Conservation (phyloP, 805 yeast species). For the Yamadazyma akitaensis region DNA sequence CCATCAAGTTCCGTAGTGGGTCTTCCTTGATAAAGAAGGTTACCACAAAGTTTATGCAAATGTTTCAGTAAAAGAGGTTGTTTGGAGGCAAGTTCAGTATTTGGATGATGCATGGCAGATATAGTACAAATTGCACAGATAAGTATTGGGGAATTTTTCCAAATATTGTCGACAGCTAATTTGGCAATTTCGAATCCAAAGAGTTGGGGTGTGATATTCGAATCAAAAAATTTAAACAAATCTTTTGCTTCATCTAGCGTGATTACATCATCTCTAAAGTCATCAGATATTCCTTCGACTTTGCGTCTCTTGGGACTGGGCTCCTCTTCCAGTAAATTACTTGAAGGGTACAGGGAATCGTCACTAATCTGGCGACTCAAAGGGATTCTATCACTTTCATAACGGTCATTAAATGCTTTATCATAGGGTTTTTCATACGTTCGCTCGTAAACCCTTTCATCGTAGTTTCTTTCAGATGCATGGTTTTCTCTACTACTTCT, state of each 20-base stretch:
- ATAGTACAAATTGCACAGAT: constrained; percentile 60
- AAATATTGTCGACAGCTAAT: constrained; percentile 46
- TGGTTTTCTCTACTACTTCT: constrained; percentile 2
- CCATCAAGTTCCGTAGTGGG: constrained; percentile 47
- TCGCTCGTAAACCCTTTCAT: not conserved
- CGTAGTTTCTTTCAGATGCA: not conserved
- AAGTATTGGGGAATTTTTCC: constrained; percentile 56
- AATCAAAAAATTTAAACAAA: constrained; percentile 50
- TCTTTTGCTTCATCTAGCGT: constrained; percentile 42
- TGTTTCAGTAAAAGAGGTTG: constrained; percentile 27
- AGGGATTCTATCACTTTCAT: not conserved
- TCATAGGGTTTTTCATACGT: not conserved
- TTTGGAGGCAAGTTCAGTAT: constrained; percentile 24
- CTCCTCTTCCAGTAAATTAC: constrained; percentile 7
- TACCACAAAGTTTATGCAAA: constrained; percentile 32
- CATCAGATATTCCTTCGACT: constrained; percentile 17
- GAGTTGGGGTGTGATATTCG: constrained; percentile 57
- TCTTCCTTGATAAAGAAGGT: constrained; percentile 32
- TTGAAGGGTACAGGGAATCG: constrained; percentile 2
- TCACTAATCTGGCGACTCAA: constrained; percentile 6
- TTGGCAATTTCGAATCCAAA: constrained; percentile 61
- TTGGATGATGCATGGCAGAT: constrained; percentile 59
- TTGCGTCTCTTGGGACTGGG: not conserved
- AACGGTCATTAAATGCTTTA: not conserved
- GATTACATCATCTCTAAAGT: constrained; percentile 37